phyloP scores from a whole-genome alignment of 257 asterid genomes.

The Petunia axillaris region DNA sequence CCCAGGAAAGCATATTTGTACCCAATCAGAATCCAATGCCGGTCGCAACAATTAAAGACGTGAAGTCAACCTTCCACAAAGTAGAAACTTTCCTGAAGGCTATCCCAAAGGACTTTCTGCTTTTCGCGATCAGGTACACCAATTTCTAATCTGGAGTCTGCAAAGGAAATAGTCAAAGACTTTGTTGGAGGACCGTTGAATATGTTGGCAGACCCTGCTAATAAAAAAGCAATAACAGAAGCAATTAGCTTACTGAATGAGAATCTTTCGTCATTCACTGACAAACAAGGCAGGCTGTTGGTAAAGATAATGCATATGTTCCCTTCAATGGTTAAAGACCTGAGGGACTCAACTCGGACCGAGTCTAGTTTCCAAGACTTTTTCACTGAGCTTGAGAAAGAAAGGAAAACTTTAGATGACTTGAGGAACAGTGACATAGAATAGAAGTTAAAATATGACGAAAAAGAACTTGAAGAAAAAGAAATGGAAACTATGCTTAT shows the following conservation, averaged over 20 bases:
- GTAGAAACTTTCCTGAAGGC: slow-evolving; percentile 4
- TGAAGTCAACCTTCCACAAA: slow-evolving; percentile 9
- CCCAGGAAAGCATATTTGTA: slow-evolving; percentile 1
- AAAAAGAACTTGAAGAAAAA: slow-evolving; percentile 7
- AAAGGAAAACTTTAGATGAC: slow-evolving; percentile 11
- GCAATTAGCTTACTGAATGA: neutral
- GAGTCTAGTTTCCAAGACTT: neutral
- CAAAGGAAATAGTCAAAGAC: neutral
- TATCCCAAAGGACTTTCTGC: neutral
- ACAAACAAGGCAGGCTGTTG: neutral
- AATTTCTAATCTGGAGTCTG: slow-evolving; percentile 10
- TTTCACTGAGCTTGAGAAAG: slow-evolving; percentile 2
- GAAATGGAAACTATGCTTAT: slow-evolving; percentile 19
- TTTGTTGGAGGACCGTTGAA: slow-evolving; percentile 16
- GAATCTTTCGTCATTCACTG: neutral
- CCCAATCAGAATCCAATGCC: neutral
- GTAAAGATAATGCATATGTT: slow-evolving; percentile 6
- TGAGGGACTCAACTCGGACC: neutral
- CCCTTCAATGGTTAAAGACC: neutral
- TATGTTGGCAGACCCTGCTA: neutral
- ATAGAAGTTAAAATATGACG: slow-evolving; percentile 14
- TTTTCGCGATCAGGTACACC: neutral
- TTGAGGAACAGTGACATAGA: slow-evolving; percentile 1
- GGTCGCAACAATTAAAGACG: neutral
- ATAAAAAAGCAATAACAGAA: neutral